phyloP scores from a whole-genome alignment of 179 eudicot genomes.

The Dionaea muscipula region DNA sequence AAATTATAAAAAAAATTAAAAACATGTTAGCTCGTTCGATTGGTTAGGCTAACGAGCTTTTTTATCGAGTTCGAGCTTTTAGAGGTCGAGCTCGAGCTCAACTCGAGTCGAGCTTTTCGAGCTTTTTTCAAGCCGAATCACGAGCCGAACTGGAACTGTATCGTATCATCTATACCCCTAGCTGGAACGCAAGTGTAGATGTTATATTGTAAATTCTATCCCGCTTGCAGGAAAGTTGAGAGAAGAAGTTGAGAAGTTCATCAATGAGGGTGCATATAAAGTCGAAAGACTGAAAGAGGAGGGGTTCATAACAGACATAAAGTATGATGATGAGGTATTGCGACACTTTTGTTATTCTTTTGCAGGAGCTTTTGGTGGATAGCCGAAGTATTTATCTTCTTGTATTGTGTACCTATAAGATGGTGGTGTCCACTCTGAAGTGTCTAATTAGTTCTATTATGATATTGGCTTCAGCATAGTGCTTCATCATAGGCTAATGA shows the following conservation, averaged over 20 bases:
- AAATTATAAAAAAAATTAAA: no score
- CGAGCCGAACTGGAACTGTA: no score
- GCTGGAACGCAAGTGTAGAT: not conserved
- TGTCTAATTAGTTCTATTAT: no score
- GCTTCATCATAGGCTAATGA: no score
- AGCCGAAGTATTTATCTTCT: not conserved
- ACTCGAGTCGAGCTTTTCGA: no score
- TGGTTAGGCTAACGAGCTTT: no score
- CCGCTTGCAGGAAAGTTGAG: constrained; percentile 53
- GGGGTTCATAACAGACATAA: constrained; percentile 80
- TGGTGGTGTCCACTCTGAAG: not conserved
- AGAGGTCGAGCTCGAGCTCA: no score
- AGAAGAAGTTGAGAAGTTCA: constrained; percentile 64
- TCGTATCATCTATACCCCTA: no score
- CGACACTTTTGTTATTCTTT: constrained; percentile 4
- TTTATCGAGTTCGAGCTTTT: no score
- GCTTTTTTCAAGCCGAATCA: no score
- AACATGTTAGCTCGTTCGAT: no score
- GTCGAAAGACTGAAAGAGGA: constrained; percentile 72
- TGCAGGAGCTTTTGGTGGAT: not conserved
- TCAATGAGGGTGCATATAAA: constrained; percentile 73
- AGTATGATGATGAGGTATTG: constrained; percentile 83
- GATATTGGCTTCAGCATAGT: no score
- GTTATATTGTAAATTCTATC: constrained; percentile 20
- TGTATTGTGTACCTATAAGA: not conserved